A percentile compares a stretch with the other conserved stretches of the same genome.
Evolutionary conservation across 805 yeast genomes (phyloP).

Genomic region (Candida nemodendra): DNA sequence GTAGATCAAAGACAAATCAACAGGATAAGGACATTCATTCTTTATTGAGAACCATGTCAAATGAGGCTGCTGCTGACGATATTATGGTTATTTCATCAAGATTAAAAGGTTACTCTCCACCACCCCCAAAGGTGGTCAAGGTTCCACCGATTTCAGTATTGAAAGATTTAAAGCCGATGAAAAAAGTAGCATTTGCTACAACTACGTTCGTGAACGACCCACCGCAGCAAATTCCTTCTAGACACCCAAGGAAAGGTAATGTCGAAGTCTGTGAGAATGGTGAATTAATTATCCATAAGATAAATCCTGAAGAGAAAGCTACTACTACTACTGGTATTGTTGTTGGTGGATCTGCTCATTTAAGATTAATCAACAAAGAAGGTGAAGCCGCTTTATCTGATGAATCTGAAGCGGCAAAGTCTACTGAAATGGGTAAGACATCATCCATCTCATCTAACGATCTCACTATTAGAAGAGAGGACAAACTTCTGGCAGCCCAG

Average conservation of each 20-base stretch:
- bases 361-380: conserved; percentile 39
- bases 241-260: conserved; percentile 78
- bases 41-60: conserved; percentile 17
- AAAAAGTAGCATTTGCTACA: conserved; percentile 75
- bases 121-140: conserved; percentile 28
- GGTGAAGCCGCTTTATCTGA: conserved; percentile 19
- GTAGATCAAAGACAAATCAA: conserved; percentile 26
- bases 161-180: conserved; percentile 37
- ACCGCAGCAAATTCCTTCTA: conserved; percentile 90
- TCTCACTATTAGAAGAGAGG: conserved; percentile 30
- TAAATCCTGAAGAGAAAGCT: conserved; percentile 31
- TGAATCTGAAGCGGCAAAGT: neutral
- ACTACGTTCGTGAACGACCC: conserved; percentile 77
- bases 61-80: conserved; percentile 14
- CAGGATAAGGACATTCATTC: conserved; percentile 13
- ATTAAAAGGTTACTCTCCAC: conserved; percentile 22
- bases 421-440: conserved; percentile 19
- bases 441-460: conserved; percentile 21
- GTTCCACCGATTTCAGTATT: conserved; percentile 31
- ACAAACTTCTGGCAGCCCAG: conserved; percentile 29
- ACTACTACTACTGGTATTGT: conserved; percentile 64
- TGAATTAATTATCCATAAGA: conserved; percentile 33
- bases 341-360: conserved; percentile 75
- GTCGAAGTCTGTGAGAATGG: conserved; percentile 43
- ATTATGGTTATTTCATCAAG: conserved; percentile 10